phyloP scores from a whole-genome alignment of 352 stramenopile species.

The Pythium insidiosum region DNA sequence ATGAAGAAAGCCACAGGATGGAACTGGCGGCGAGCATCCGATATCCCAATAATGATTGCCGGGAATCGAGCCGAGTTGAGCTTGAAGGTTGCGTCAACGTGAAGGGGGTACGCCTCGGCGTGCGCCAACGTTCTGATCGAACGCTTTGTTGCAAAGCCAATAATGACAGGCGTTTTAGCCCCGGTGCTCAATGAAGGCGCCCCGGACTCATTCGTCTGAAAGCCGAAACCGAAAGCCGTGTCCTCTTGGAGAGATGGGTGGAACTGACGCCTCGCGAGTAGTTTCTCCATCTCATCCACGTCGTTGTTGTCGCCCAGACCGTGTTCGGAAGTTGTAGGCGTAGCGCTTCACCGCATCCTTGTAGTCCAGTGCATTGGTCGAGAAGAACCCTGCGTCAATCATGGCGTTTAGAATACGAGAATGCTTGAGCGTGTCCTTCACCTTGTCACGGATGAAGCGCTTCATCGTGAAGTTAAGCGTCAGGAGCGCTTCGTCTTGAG shows the following conservation, averaged over 20 bases:
- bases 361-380: background rate
- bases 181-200: too few relatives aligned
- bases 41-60: conserved; percentile 14
- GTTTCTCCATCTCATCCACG: too few relatives aligned
- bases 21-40: conserved; percentile 9
- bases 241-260: too few relatives aligned
- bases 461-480: conserved; percentile 2
- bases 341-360: too few relatives aligned
- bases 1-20: conserved; percentile 18
- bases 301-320: too few relatives aligned
- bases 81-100: conserved; percentile 20
- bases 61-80: conserved; percentile 10
- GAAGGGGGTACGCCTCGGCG: background rate
- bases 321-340: too few relatives aligned
- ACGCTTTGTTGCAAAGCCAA: background rate
- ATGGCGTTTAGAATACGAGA: conserved; percentile 1
- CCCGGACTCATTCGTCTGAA: too few relatives aligned
- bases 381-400: background rate
- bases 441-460: background rate
- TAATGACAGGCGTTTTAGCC: too few relatives aligned
- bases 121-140: background rate
- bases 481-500: too few relatives aligned
- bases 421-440: background rate
- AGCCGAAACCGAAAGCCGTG: too few relatives aligned
- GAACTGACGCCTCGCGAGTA: too few relatives aligned